Evolutionary conservation across 176 grass and related monocot species (phyloP), one percentile per base, ranked within the genome.

Genomic region (Cocos nucifera): DNA sequence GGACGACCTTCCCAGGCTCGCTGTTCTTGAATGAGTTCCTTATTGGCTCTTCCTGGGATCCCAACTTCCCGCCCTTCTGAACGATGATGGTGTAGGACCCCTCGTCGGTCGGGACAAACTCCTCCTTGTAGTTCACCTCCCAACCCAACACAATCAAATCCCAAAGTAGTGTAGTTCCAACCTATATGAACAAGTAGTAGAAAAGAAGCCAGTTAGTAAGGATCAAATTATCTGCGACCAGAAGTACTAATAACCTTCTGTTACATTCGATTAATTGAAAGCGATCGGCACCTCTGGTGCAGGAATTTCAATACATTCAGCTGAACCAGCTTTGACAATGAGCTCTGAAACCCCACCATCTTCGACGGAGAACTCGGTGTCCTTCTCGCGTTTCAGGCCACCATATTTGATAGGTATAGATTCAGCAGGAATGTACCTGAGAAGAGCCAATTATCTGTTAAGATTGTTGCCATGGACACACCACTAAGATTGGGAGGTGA

Each of bases 121-220:
- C 93, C 77, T 97, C 93, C 71, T 78, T 97, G 79, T 97, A 97
- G 75, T 75, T 80, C 75, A 97, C 93, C 49, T 98, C 93, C 93
- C 93, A 98, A 1, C 87, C 93, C 20, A 98, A 57, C 63, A 98
- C 93, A 27, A 69, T 80, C 70, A 98, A 8, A 54, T 92, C 87
- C 93, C 93, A 98, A 17, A 79, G 53, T 67, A 90, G 53, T 21
- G 81, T 88, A 1, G 59, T 58, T 17, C 78, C 93, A 50, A 55
- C 84, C 93, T 97, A 77, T 22, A 75, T 4, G 48, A 53, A 61
- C 17, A 55, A 12, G 0, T 14, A 44, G 35, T 44, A 12, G 35
- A 44, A 44, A 44, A 44, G 35, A 44, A 44, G 1, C 35, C 8
- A 44, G 35, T 12, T 2, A 44, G 28, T 6, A 6, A 30, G 0